A percentile compares a stretch with the other conserved stretches of the same genome.
Evolutionary conservation across 768 basidiomycete genomes (phyloP).

Genomic region (Macrolepiota albuminosa): DNA sequence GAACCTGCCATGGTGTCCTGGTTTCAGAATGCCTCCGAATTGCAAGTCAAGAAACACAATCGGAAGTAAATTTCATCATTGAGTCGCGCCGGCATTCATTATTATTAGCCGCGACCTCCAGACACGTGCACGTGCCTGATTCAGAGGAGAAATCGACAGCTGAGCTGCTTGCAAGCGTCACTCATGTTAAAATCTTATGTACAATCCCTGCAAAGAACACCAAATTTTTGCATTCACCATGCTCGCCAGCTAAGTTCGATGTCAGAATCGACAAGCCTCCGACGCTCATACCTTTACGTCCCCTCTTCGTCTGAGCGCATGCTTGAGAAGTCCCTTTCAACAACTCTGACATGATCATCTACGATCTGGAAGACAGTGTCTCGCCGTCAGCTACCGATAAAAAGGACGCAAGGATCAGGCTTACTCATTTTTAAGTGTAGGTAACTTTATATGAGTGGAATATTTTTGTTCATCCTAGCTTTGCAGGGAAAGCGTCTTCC

Average conservation of each 20-base stretch:
- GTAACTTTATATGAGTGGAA: slow-evolving; percentile 11
- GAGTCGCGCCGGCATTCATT: background rate
- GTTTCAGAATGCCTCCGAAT: background rate
- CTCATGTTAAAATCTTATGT: background rate
- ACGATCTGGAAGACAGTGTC: slow-evolving; percentile 88
- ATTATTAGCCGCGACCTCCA: too few relatives aligned
- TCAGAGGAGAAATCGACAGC: too few relatives aligned
- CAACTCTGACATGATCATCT: slow-evolving; percentile 73
- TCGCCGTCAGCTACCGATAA: slow-evolving; percentile 63
- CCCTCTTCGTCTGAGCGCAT: slow-evolving; percentile 77
- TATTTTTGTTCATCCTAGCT: background rate
- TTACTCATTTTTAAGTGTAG: slow-evolving; percentile 55
- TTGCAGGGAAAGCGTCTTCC: slow-evolving; percentile 31
- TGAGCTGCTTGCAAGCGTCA: background rate
- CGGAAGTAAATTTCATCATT: background rate
- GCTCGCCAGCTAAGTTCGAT: slow-evolving; percentile 4
- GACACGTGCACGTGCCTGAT: background rate
- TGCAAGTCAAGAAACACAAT: background rate
- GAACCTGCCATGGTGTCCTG: background rate
- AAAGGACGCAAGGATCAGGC: slow-evolving; percentile 47
- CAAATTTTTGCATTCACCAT: background rate
- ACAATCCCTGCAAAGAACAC: background rate
- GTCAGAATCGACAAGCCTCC: slow-evolving; percentile 16
- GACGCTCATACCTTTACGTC: slow-evolving; percentile 72
- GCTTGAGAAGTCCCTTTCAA: slow-evolving; percentile 70